Base-by-base conservation (phyloP, 2,329 filamentous ascomycete genomes). In the Periconia sp. region DNA sequence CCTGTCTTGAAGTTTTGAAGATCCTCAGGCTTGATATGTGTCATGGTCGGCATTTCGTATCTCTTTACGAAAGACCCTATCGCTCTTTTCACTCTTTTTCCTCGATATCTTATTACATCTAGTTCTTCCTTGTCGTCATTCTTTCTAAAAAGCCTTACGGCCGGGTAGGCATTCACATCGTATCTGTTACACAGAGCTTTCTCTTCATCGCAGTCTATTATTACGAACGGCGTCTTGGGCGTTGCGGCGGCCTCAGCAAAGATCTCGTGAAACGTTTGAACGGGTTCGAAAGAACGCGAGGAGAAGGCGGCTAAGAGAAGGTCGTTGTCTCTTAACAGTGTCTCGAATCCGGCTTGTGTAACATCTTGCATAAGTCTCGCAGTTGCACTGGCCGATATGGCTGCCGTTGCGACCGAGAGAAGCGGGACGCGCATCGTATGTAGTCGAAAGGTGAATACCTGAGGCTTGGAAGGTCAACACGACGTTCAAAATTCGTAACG, bases 121-220 rank as follows among this genome's bases (percentile, higher is more conserved):
- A 38, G 26, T 8, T 37, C 46, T 12, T 40, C 16, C 4, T 25
- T 37, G 8, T 40, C 30, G 15, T 35, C 6, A 17, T 12, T 31
- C 13, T 21, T 31, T 17, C 46, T 36, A 23, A 56, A 56, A 8
- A 60, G 25, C 5, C 54, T 43, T 13, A 62, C 33, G 5, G 56
- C 47, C 8, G 58, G 58, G 39, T 55, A 62, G 2, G 50, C 43
- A 22, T 59, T 56, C 12, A 62, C 50, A 36, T 59, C 56, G 24
- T 55, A 41, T n/a, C 50, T 23, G 28, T 37, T 33, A 28, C 58
- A 62, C 3, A 59, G 34, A 5, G 57, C 46, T 5, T 19, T 15
- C 18, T 57, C 45, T 13, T 39, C n/a, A 13, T 54, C 51, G 47
- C 58, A 62, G 34, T 60, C 49, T 15, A 62, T 39, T 3, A 40